Evolutionary conservation across 2,329 filamentous ascomycete genomes (phyloP).

Genomic region (Ophiostoma sp.): DNA sequence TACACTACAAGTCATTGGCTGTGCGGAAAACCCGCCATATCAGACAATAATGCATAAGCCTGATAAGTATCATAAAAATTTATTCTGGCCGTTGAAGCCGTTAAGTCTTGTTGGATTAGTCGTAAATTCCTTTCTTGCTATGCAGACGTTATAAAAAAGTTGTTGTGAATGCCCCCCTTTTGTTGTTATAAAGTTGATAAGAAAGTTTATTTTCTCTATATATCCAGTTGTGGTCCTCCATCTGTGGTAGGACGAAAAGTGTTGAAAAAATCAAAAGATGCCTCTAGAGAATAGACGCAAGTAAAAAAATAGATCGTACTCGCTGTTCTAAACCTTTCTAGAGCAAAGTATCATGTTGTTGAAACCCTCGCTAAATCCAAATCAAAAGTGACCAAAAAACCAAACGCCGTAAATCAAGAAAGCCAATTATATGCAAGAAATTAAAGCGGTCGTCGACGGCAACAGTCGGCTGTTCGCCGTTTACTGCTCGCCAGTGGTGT

Average conservation of each 20-base stretch:
- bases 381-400: neutral
- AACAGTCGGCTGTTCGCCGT: neutral
- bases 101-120: neutral
- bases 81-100: neutral
- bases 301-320: neutral
- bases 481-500: conserved; percentile 44
- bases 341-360: conserved; percentile 25
- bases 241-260: neutral
- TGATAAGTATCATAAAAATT: neutral
- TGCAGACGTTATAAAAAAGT: conserved; percentile 12
- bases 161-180: conserved; percentile 21
- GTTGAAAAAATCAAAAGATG: conserved; percentile 10
- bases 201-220: neutral
- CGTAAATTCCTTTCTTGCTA: neutral
- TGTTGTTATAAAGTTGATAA: neutral
- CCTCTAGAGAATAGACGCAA: neutral
- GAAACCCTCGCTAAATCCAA: conserved; percentile 23
- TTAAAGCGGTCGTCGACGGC: neutral
- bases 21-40: no score
- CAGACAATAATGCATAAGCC: no score
- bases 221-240: neutral
- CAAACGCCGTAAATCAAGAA: conserved; percentile 10
- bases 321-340: neutral
- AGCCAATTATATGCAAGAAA: neutral
- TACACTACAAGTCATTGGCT: no score